A percentile compares a stretch with the other conserved stretches of the same genome.
Conservation (phyloP, 2,329 filamentous ascomycete species). For the Cercospora berteroae region DNA sequence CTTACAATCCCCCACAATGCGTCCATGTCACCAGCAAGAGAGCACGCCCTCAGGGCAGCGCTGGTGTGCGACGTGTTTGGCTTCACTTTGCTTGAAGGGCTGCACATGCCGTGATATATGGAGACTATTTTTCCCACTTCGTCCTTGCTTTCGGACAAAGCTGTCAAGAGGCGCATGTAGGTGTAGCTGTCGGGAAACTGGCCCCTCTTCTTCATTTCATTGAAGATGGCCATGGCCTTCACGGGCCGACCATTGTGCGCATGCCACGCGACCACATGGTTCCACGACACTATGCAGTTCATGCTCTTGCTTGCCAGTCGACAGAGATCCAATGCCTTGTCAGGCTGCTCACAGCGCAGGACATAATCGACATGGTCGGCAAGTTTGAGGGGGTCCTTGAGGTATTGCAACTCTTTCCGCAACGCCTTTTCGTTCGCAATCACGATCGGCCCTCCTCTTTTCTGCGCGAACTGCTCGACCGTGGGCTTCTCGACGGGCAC, state of each 20-base stretch:
- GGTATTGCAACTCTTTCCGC: slow-evolving; percentile 59
- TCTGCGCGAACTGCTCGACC: not conserved
- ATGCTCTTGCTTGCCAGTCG: slow-evolving; percentile 65
- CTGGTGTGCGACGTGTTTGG: slow-evolving; percentile 84
- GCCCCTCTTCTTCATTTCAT: slow-evolving; percentile 97
- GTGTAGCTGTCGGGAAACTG: slow-evolving; percentile 79
- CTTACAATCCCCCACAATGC: slow-evolving; percentile 73
- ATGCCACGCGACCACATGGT: slow-evolving; percentile 73
- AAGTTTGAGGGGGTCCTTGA: slow-evolving; percentile 71
- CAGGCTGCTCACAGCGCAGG: slow-evolving; percentile 59
- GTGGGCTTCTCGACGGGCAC: slow-evolving; percentile 23
- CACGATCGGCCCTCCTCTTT: slow-evolving; percentile 9
- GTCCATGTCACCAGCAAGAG: slow-evolving; percentile 71
- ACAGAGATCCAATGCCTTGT: slow-evolving; percentile 67
- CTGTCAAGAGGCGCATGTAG: slow-evolving; percentile 78
- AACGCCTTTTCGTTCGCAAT: slow-evolving; percentile 35
- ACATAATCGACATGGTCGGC: slow-evolving; percentile 63
- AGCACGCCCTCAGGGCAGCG: slow-evolving; percentile 79
- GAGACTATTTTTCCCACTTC: slow-evolving; percentile 66
- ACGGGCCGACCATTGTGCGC: slow-evolving; percentile 61
- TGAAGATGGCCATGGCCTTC: slow-evolving; percentile 76
- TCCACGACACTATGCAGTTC: slow-evolving; percentile 78
- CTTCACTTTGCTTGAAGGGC: slow-evolving; percentile 61
- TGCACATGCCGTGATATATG: slow-evolving; percentile 73
- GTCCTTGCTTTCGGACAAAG: slow-evolving; percentile 62